phyloP scores from a whole-genome alignment of 2,329 filamentous ascomycete species.

The Leptoxyphium fumago region DNA sequence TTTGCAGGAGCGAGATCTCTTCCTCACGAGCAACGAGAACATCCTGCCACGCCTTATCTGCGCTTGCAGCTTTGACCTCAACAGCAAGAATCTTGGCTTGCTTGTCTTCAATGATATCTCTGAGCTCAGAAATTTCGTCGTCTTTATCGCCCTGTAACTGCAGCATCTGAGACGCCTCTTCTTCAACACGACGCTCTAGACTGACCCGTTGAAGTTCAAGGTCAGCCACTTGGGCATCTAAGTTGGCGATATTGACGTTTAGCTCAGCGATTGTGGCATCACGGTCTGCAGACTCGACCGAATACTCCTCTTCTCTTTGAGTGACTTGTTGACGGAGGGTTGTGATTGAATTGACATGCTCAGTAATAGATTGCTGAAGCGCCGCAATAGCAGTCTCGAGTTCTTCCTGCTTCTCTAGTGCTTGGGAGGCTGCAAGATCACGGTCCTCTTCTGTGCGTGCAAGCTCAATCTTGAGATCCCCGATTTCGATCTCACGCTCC shows the following conservation, averaged over 20 bases:
- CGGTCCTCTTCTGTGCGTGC: constrained; percentile 10
- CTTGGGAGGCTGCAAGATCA: constrained; percentile 6
- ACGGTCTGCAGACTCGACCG: constrained; percentile 19
- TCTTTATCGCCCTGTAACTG: constrained; percentile 18
- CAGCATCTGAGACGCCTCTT: constrained; percentile 22
- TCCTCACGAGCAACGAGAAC: constrained; percentile 23
- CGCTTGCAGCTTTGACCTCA: constrained; percentile 17
- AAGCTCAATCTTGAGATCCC: constrained; percentile 13
- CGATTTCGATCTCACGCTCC: constrained; percentile 12
- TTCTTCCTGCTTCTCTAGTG: constrained; percentile 10
- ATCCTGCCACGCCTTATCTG: constrained; percentile 27
- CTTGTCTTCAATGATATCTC: constrained; percentile 17
- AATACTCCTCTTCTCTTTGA: constrained; percentile 13
- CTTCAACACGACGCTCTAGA: constrained; percentile 21
- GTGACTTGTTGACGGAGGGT: constrained; percentile 12
- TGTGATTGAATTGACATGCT: constrained; percentile 12
- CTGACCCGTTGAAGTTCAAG: constrained; percentile 16
- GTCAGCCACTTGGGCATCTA: constrained; percentile 8
- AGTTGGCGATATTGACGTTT: constrained; percentile 11
- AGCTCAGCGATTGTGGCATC: constrained; percentile 19
- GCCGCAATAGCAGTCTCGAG: constrained; percentile 13
- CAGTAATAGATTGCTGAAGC: constrained; percentile 11
- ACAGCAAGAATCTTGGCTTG: constrained; percentile 19
- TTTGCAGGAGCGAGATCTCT: constrained; percentile 22
- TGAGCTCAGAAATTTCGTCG: constrained; percentile 18